phyloP scores from a whole-genome alignment of 2,329 filamentous ascomycete genomes.

The Colletotrichum sp. region DNA sequence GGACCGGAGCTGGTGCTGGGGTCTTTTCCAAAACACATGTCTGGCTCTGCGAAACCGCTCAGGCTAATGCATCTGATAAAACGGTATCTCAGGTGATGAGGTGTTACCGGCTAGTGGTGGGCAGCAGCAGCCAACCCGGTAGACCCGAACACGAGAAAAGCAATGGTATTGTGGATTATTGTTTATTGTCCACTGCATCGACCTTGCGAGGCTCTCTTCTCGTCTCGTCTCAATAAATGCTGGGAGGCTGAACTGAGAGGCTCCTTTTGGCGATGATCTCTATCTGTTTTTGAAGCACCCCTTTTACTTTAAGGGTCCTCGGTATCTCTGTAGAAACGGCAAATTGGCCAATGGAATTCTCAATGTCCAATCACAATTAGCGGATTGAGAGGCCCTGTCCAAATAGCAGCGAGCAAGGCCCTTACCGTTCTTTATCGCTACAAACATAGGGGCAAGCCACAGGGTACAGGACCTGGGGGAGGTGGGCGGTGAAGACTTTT shows the following conservation, averaged over 20 bases:
- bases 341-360: neutral
- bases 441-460: neutral
- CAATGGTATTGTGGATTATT: neutral
- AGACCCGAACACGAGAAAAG: neutral
- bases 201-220: neutral
- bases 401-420: neutral
- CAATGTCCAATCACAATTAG: neutral
- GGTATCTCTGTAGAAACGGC: neutral
- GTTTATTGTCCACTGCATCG: neutral
- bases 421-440: neutral
- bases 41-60: neutral
- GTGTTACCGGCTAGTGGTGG: neutral
- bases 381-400: neutral
- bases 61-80: neutral
- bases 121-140: neutral
- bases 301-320: neutral
- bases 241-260: neutral
- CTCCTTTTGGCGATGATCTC: neutral
- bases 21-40: neutral
- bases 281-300: neutral
- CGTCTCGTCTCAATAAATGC: neutral
- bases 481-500: slow-evolving; percentile 22
- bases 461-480: neutral
- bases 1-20: neutral
- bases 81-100: neutral